A percentile compares a stretch with the other conserved stretches of the same genome.
phyloP scores from a whole-genome alignment of 441 rosid genomes.

The Gossypium schwendimanii region DNA sequence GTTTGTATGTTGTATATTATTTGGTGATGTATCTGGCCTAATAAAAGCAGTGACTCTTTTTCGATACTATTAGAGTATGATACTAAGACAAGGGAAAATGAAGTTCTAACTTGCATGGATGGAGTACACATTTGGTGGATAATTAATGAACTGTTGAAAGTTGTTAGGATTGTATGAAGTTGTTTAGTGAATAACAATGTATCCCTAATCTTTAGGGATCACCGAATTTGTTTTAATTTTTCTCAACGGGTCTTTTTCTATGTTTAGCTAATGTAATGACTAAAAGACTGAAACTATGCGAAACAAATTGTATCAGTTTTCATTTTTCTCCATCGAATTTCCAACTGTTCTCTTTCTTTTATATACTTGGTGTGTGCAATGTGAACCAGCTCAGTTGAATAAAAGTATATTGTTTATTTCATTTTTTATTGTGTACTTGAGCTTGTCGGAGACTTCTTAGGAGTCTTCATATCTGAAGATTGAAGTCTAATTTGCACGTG shows the following conservation, averaged over 20 bases:
- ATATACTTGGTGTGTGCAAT: too few species aligned
- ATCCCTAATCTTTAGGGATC: too few species aligned
- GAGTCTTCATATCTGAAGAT: background rate
- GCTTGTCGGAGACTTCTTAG: background rate
- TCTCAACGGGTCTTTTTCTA: too few species aligned
- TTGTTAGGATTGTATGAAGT: too few species aligned
- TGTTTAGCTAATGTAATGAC: too few species aligned
- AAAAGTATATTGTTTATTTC: background rate
- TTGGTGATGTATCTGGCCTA: background rate
- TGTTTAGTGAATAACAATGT: too few species aligned
- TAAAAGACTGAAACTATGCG: too few species aligned
- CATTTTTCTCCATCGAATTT: too few species aligned
- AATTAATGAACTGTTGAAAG: background rate
- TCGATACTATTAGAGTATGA: background rate
- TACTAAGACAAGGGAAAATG: background rate
- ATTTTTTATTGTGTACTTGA: background rate
- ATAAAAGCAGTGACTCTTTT: background rate
- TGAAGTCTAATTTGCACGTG: background rate
- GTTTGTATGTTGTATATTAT: background rate
- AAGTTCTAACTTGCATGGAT: background rate
- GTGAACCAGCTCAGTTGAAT: background rate
- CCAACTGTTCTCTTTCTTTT: too few species aligned
- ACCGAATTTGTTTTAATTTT: too few species aligned
- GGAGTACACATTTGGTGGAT: background rate
- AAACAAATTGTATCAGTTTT: too few species aligned